Base-by-base conservation (phyloP, 345 rosid species). In the Salix viminalis region DNA sequence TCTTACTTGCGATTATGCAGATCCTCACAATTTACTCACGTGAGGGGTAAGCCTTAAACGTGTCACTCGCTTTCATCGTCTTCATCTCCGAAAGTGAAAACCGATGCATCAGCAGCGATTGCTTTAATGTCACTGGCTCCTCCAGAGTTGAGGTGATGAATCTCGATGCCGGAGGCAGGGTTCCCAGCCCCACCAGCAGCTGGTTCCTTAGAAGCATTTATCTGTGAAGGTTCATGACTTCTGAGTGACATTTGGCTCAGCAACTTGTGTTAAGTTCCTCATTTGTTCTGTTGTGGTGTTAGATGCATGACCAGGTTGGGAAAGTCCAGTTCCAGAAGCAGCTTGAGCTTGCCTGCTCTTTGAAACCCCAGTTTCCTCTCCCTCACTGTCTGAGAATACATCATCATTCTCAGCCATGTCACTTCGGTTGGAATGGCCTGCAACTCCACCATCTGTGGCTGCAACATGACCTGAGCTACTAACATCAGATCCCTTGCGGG, bases 51-150 rank as follows among this genome's bases (percentile, higher is more conserved):
- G 23, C 42, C 76, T 24, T 23, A 15, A 14, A 21, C 16, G 0
- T 41, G 56, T 90, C 80, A 91, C 50, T 92, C 97, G 69, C 94
- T 92, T 84, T 90, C 97, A 34, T 72, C 89, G 77, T 92, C 94
- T 23, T 90, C 97, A 52, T 86, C 91, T 67, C 97, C 97, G 15
- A 92, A 91, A 23, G 86, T 79, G 79, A 92, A 92, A 77, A 92
- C 97, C 23, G 97, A 92, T 16, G 97, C 97, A 84, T 92, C 97
- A 14, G 97, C 97, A 21, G 97, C 94, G 87, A 92, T 92, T 73
- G 86, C 91, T 87, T 89, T 88, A 72, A 92, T 88, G 73, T 92
- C 90, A 74, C 89, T 88, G 67, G 71, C 87, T 13, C 69, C 74
- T 46, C 32, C 79, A 15, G 79, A 76, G 7, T 86, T 85, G 14